Conservation (phyloP, 1,284 basidiomycete genomes). For the Singerocomus rubriflavus region DNA sequence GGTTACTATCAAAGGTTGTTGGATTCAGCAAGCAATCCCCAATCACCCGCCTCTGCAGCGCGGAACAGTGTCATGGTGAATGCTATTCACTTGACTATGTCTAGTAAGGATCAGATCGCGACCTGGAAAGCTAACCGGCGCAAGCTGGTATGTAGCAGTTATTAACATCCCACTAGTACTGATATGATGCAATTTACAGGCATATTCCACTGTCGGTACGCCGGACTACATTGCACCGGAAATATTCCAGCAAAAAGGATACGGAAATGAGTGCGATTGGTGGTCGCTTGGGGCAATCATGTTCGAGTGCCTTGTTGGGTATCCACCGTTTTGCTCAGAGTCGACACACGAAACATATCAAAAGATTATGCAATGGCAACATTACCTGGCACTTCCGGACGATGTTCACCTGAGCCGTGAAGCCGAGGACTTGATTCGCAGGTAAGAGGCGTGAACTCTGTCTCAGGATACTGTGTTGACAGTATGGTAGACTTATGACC, state of each 20-base stretch:
- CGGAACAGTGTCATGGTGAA: conserved; percentile 86
- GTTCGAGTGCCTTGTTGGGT: conserved; percentile 98
- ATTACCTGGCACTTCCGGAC: conserved; percentile 88
- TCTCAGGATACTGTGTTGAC: conserved; percentile 6
- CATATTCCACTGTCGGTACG: conserved; percentile 99
- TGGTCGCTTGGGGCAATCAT: conserved; percentile 98
- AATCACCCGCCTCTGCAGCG: conserved; percentile 36
- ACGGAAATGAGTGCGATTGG: conserved; percentile 98
- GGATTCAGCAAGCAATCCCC: conserved; percentile 41
- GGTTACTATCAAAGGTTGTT: conserved; percentile 84
- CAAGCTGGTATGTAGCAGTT: conserved; percentile 66
- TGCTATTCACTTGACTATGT: conserved; percentile 91
- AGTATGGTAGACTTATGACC: conserved; percentile 67
- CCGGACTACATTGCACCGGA: conserved; percentile 99
- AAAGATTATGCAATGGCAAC: conserved; percentile 95
- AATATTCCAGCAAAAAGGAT: conserved; percentile 96
- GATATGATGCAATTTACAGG: conserved; percentile 44
- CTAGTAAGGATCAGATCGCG: conserved; percentile 85
- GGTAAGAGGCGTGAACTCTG: conserved; percentile 43
- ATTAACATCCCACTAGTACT: neutral
- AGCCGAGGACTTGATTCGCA: conserved; percentile 86
- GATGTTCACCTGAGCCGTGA: conserved; percentile 94
- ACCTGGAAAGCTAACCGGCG: conserved; percentile 99
- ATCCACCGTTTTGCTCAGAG: conserved; percentile 97
- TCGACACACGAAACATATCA: conserved; percentile 99